Evolutionary conservation across 257 asterid genomes (phyloP).

Genomic region (Solanum rostratum): DNA sequence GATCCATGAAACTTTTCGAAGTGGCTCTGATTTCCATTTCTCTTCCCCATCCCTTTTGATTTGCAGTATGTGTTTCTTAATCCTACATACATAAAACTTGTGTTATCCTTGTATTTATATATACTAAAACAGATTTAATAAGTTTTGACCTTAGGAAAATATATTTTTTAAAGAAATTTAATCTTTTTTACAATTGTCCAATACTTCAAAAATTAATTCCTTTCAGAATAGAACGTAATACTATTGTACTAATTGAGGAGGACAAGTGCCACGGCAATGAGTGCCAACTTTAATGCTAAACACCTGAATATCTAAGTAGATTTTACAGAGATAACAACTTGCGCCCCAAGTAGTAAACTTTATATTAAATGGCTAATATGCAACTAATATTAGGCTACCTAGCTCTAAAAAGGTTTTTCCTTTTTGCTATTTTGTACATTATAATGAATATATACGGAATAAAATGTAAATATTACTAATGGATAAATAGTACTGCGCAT

Average conservation of each 20-base stretch:
- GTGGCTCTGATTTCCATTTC: not conserved
- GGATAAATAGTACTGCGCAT: not conserved
- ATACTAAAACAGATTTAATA: too few species aligned
- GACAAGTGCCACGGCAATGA: not conserved
- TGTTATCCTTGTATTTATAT: too few species aligned
- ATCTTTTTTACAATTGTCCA: too few species aligned
- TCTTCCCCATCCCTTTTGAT: not conserved
- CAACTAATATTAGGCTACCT: not conserved
- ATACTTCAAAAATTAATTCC: not conserved
- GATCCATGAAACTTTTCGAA: not conserved
- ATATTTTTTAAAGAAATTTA: too few species aligned
- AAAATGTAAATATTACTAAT: not conserved
- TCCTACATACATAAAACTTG: too few species aligned
- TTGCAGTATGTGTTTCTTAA: too few species aligned
- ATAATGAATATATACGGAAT: not conserved
- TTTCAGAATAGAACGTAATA: not conserved
- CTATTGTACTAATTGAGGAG: not conserved
- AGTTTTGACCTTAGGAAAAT: too few species aligned
- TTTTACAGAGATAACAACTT: not conserved
- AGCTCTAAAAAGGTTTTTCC: not conserved
- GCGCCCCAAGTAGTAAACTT: not conserved
- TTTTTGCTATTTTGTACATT: not conserved
- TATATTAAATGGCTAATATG: not conserved
- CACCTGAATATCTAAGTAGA: not conserved
- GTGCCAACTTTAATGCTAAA: not conserved